Evolutionary conservation across 805 yeast species (phyloP).

Genomic region (Ogataea pignaliae): DNA sequence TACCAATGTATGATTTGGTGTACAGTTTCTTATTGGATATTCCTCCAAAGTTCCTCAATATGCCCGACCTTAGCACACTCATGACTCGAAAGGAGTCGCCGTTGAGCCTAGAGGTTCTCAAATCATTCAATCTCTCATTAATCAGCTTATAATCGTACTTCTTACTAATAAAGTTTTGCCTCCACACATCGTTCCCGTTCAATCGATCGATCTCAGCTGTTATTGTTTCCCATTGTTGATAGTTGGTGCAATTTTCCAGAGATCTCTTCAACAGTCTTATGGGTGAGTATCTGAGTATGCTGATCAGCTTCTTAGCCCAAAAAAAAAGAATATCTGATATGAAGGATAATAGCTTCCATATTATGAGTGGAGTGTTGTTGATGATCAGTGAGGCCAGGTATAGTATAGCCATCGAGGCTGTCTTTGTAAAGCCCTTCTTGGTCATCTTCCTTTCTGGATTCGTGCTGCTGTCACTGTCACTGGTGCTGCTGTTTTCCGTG

Average conservation of each 20-base stretch:
- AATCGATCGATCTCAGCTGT: slow-evolving; percentile 47
- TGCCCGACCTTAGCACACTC: slow-evolving; percentile 73
- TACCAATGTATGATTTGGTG: slow-evolving; percentile 80
- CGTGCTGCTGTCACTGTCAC: no score
- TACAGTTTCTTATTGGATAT: slow-evolving; percentile 75
- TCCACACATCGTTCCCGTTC: slow-evolving; percentile 59
- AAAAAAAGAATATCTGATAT: slow-evolving; percentile 41
- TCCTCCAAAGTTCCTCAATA: slow-evolving; percentile 87
- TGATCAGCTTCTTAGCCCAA: slow-evolving; percentile 35
- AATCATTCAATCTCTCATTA: slow-evolving; percentile 60
- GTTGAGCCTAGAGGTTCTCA: slow-evolving; percentile 56
- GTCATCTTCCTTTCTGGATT: slow-evolving; percentile 1
- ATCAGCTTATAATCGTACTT: slow-evolving; percentile 83
- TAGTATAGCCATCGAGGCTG: slow-evolving; percentile 14
- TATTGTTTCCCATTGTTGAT: slow-evolving; percentile 65
- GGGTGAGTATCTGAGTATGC: slow-evolving; percentile 15
- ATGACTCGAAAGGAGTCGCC: slow-evolving; percentile 56
- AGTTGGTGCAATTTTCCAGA: slow-evolving; percentile 45
- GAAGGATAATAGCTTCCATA: slow-evolving; percentile 31
- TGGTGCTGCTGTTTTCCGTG: no score
- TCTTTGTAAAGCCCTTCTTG: slow-evolving; percentile 10
- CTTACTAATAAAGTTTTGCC: slow-evolving; percentile 76
- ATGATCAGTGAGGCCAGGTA: slow-evolving; percentile 11
- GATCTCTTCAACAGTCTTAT: slow-evolving; percentile 16
- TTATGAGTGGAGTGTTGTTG: slow-evolving; percentile 21